Base-by-base conservation (phyloP, 2,329 filamentous ascomycete species). In the Periglandula ipomoeae region DNA sequence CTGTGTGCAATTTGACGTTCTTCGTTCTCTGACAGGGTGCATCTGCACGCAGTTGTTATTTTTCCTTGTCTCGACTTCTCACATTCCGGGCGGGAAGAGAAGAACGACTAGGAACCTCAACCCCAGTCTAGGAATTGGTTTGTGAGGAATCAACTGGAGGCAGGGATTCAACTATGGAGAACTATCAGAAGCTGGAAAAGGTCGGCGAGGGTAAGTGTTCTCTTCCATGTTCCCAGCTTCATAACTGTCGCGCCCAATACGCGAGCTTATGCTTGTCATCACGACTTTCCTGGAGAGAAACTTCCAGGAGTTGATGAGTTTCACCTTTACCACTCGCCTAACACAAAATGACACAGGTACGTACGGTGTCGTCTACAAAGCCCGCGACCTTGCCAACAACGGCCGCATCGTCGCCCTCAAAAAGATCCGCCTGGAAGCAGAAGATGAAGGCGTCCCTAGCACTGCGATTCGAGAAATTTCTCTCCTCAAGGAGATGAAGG, bases 101-200 rank as follows among this genome's bases (percentile, higher is more conserved):
- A 39, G n/a, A 6, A 4, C n/a, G 22, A 38, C 27, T 27, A 17
- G 23, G 23, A 40, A 8, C 15, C 11, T 40, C 24, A 6, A n/a
- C 44, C 22, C 22, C 23, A 20, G 42, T 45, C 44, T 5, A 22
- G 37, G 10, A 38, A 45, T 19, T 26, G 22, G 32, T 10, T 24
- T 24, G n/a, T 35, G 30, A 32, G 11, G 44, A 4, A 22, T 49
- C 24, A 10, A 17, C 44, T 15, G 17, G 24, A 41, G 32, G 10
- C 9, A 17, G 46, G 27, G n/a, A n/a, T n/a, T n/a, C n/a, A n/a
- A n/a, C 13, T 23, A 95, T 95, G 89, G 89, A 95, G 70, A 94
- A 95, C 71, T 95, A 95, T 69, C 87, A 95, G 71, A 94, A 94
- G 73, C 79, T 95, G 62, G 89, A 95, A 74, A 95, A 95, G 76